phyloP scores from a whole-genome alignment of 371 early-diverging fungal species.

The Zychaea mexicana region DNA sequence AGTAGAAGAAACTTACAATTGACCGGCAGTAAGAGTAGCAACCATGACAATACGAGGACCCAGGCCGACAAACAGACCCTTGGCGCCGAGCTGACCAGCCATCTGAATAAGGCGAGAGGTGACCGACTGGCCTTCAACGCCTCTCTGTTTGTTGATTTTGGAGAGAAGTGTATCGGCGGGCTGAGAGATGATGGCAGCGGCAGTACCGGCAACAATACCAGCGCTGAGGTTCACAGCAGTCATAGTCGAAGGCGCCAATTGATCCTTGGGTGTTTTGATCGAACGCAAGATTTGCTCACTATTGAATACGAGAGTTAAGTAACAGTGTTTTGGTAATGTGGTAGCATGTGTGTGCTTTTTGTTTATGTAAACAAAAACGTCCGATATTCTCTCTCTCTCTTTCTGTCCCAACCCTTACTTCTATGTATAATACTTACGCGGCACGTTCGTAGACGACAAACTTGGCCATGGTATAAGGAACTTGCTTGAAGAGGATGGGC shows the following conservation, averaged over 20 bases:
- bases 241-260: conserved; percentile 46
- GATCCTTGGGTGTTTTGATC: conserved; percentile 57
- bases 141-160: conserved; percentile 75
- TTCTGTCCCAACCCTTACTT: not conserved
- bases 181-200: conserved; percentile 62
- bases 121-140: conserved; percentile 58
- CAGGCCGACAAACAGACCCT: conserved; percentile 71
- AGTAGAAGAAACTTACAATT: conserved; percentile 36
- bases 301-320: not conserved
- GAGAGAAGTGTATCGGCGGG: conserved; percentile 64
- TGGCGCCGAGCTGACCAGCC: conserved; percentile 64
- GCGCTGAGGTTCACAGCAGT: conserved; percentile 52
- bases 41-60: conserved; percentile 83
- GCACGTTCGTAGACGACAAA: conserved; percentile 60
- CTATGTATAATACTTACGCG: conserved; percentile 37
- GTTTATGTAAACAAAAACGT: not conserved
- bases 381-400: not conserved
- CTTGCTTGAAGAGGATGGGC: conserved; percentile 79
- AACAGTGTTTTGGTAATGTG: no score
- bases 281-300: conserved; percentile 53
- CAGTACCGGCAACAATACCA: conserved; percentile 63
- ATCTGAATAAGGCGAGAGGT: conserved; percentile 58
- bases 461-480: conserved; percentile 72
- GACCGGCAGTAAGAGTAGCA: conserved; percentile 76
- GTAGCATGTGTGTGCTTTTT: no score